These are phyloP conservation scores for Pleurostoma richardsiae DNA, from an alignment of 2,329 filamentous ascomycete genomes.

Conservation along the genomic window DNA sequence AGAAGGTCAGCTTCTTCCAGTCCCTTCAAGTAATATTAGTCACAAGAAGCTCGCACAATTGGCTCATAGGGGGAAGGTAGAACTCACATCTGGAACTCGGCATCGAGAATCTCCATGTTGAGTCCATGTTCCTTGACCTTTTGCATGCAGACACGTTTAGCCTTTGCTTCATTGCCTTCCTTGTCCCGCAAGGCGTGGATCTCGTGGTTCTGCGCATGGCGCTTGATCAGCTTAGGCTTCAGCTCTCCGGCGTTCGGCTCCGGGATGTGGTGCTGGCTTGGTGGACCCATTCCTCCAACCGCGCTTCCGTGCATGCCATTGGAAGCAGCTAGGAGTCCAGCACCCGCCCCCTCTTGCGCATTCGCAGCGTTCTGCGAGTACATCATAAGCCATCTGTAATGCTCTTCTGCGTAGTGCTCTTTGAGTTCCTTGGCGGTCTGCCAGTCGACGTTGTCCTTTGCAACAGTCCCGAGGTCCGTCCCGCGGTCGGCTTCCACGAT, in stretches of 20 bases:
- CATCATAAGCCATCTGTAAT: conserved; percentile 99
- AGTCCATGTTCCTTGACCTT: conserved; percentile 93
- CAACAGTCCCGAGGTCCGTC: conserved; percentile 90
- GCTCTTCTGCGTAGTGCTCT: conserved; percentile 87
- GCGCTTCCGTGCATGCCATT: conserved; percentile 64
- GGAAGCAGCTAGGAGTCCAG: conserved; percentile 58
- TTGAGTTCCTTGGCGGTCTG: conserved; percentile 84
- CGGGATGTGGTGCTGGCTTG: conserved; percentile 67
- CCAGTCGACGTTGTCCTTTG: conserved; percentile 82
- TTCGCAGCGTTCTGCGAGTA: conserved; percentile 77
- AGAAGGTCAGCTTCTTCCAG: conserved; percentile 98
- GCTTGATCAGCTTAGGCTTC: conserved; percentile 95
- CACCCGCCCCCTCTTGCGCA: conserved; percentile 54
- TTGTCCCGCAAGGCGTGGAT: conserved; percentile 87
- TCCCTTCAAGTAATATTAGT: conserved; percentile 55
- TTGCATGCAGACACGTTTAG: conserved; percentile 92
- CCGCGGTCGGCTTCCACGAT: conserved; percentile 97
- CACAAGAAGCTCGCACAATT: neutral
- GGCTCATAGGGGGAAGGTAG: neutral
- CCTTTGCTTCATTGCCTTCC: conserved; percentile 95
- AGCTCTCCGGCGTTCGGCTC: conserved; percentile 70
- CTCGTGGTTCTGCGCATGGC: conserved; percentile 86
- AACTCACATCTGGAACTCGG: conserved; percentile 94
- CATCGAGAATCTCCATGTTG: conserved; percentile 98
- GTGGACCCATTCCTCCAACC: conserved; percentile 73